Percentiles rank a stretch among this genome's conserved stretches.
Conservation (phyloP, 2,329 filamentous ascomycete genomes). For the Lasiodiplodia gonubiensis region DNA sequence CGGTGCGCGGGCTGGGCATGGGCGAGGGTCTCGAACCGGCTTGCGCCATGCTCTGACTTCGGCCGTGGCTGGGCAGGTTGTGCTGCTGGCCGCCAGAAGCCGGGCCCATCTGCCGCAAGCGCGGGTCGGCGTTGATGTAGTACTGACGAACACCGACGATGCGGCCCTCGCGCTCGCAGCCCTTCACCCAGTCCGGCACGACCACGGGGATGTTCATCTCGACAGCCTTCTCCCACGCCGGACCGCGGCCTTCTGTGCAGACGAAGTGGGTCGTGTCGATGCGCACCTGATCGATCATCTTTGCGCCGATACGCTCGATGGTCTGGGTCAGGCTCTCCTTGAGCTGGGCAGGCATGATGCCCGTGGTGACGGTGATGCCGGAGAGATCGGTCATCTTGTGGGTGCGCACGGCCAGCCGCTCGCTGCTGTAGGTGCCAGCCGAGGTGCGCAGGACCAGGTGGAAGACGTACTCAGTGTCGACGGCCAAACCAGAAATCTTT, state of each 20-base stretch:
- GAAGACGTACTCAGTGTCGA: conserved; percentile 95
- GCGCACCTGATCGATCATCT: conserved; percentile 84
- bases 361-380: conserved; percentile 92
- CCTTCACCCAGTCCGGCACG: conserved; percentile 94
- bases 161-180: conserved; percentile 90
- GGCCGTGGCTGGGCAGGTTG: conserved; percentile 29
- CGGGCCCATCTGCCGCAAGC: conserved; percentile 60
- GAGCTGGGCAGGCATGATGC: conserved; percentile 75
- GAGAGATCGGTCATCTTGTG: conserved; percentile 99
- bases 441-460: conserved; percentile 89
- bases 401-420: conserved; percentile 83
- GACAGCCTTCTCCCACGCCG: conserved; percentile 92
- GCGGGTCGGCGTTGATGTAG: conserved; percentile 86
- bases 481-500: conserved; percentile 94
- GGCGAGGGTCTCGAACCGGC: conserved; percentile 35
- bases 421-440: conserved; percentile 83
- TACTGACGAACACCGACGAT: conserved; percentile 95
- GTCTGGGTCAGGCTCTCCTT: conserved; percentile 76
- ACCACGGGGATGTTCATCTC: conserved; percentile 99
- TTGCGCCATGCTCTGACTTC: conserved; percentile 34
- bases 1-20: conserved; percentile 53
- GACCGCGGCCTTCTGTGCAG: conserved; percentile 88
- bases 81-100: conserved; percentile 36
- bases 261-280: conserved; percentile 99
- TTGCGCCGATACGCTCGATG: conserved; percentile 88